Evolutionary conservation across 441 rosid species (phyloP).

Genomic region (Lepidium campestre): DNA sequence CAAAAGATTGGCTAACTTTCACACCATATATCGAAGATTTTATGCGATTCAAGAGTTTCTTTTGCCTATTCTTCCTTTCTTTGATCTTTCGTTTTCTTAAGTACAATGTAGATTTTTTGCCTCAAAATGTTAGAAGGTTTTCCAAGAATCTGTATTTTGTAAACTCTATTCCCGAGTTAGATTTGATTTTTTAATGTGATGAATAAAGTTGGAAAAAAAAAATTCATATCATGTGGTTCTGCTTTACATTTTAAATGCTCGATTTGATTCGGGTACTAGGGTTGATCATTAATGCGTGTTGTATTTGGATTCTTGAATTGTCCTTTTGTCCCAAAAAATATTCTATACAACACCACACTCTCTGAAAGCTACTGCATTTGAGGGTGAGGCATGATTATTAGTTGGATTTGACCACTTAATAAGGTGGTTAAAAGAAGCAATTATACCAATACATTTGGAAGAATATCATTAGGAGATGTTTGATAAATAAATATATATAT

Average conservation of each 20-base stretch:
- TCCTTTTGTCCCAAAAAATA: neutral
- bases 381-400: conserved; percentile 3
- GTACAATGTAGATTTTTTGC: too few relatives aligned
- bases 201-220: too few relatives aligned
- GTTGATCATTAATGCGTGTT: neutral
- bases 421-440: neutral
- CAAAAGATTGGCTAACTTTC: too few relatives aligned
- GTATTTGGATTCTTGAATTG: neutral
- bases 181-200: too few relatives aligned
- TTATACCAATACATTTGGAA: conserved; percentile 25
- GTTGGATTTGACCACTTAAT: conserved; percentile 21
- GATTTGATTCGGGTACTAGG: neutral
- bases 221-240: too few relatives aligned
- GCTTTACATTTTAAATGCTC: neutral
- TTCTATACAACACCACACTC: neutral
- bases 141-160: too few relatives aligned
- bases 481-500: neutral
- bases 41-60: too few relatives aligned
- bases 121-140: too few relatives aligned
- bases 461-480: conserved; percentile 23
- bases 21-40: too few relatives aligned
- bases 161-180: too few relatives aligned
- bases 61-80: too few relatives aligned
- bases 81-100: too few relatives aligned
- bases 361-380: conserved; percentile 10